Base-by-base conservation (phyloP, 495 filamentous ascomycete species). In the Penicillium steckii region DNA sequence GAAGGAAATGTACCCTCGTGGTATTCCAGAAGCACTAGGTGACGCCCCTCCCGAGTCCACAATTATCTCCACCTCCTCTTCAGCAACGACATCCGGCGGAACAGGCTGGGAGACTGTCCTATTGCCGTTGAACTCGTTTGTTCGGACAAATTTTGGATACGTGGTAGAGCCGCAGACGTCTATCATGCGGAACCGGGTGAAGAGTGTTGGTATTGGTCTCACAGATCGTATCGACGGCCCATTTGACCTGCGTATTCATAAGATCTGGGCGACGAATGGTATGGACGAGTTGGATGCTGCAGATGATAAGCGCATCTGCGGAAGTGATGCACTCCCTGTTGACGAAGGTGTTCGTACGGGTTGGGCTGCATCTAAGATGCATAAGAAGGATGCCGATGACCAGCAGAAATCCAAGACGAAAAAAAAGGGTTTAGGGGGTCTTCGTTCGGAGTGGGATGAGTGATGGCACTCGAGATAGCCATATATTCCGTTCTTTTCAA, bases 61-160 rank as follows among this genome's bases (percentile, higher is more conserved):
- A 0, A 63, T 75, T 35, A 68, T 77, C 4, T 66, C 63, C 17
- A 65, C 69, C 17, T 62, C 61, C 15, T 57, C 64, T 23, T 60
- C 55, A 29, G 48, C 59, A 10, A 73, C 61, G 1, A 71, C 71
- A 0, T 68, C 72, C 18, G 72, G 72, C 29, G 83, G 86, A 0
- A 90, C 91, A 3, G 80, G 90, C 59, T 98, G 94, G 94, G 91
- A 98, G 76, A 95, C 91, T 8, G 81, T 97, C 21, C 62, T 95
- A 42, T 85, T 98, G 46, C 88, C 88, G 35, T 93, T 91, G 76
- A 85, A 85, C 65, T 88, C 95, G 40, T 97, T 98, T 67, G 93
- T 97, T 46, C 82, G 95, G 45, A 98, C 95, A 27, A 97, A 96
- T 67, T 78, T 91, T 60, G 94, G 94, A 15, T 79, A 85, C 52